These are phyloP conservation scores for Tritrichomonas musculus DNA, from an alignment of 208 protist species.

Conservation along the genomic window DNA sequence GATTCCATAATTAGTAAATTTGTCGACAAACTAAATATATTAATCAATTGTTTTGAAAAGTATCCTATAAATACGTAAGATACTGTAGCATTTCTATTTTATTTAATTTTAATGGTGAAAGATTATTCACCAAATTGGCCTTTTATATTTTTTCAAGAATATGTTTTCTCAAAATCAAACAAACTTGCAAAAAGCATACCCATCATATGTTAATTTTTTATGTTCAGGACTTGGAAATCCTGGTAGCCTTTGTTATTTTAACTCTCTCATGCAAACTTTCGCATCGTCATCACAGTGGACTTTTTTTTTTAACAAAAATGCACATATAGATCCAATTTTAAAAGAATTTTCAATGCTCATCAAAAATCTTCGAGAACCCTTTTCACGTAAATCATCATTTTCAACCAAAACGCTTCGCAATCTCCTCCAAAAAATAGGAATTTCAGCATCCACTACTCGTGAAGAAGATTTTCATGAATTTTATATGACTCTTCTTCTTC, in stretches of 20 bases:
- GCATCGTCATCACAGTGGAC: not conserved
- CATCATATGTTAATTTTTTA: not conserved
- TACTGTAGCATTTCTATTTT: too few species aligned
- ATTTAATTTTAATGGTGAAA: too few species aligned
- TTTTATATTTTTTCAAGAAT: too few species aligned
- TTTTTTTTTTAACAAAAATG: not conserved
- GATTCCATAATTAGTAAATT: too few species aligned
- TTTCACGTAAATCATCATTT: not conserved
- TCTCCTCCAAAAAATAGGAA: not conserved
- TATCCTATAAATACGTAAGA: too few species aligned
- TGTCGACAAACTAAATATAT: too few species aligned
- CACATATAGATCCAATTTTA: not conserved
- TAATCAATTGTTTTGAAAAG: too few species aligned
- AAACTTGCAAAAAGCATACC: not conserved
- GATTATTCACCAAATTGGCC: too few species aligned
- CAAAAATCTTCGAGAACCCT: not conserved
- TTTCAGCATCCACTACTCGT: not conserved
- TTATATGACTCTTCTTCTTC: not conserved
- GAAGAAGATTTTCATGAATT: not conserved
- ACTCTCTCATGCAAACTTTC: not conserved
- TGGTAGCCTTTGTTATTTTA: slow-evolving; percentile 14
- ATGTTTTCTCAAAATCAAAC: not conserved
- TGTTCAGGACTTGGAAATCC: not conserved
- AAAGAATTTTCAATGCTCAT: not conserved
- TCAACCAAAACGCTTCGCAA: not conserved